A percentile compares a stretch with the other conserved stretches of the same genome.
These are phyloP conservation scores for Tetradesmus lagerheimii DNA, from an alignment of 139 green algal species.

Conservation along the genomic window DNA sequence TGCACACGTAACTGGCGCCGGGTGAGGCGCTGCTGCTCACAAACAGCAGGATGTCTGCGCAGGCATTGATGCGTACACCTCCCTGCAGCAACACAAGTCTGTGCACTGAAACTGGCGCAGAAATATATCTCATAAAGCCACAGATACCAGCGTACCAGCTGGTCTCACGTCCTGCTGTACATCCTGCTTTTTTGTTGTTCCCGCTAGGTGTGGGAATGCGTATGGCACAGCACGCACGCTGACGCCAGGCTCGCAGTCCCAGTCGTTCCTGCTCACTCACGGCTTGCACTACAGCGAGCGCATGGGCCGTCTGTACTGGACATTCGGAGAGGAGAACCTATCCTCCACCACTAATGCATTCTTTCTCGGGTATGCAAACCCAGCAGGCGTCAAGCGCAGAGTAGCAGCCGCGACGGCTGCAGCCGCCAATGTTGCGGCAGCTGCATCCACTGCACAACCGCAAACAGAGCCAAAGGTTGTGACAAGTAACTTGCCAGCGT, in stretches of 20 bases:
- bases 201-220: background rate
- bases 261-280: background rate
- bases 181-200: background rate
- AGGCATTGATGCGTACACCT: too few species aligned
- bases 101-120: too few species aligned
- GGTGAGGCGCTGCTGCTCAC: too few species aligned
- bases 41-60: too few species aligned
- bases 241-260: background rate
- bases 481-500: background rate
- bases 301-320: background rate
- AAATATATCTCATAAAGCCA: too few species aligned
- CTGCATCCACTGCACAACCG: background rate
- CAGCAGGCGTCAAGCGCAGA: background rate
- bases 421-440: background rate
- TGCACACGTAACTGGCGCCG: too few species aligned
- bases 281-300: background rate
- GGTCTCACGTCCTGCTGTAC: background rate
- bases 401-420: too few species aligned
- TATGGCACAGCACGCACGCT: background rate
- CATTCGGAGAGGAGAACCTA: background rate
- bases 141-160: too few species aligned
- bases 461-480: background rate
- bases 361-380: background rate
- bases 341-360: background rate
- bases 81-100: too few species aligned